Evolutionary conservation across 208 protist species (phyloP).

Genomic region (Trypanosoma rangeli): DNA sequence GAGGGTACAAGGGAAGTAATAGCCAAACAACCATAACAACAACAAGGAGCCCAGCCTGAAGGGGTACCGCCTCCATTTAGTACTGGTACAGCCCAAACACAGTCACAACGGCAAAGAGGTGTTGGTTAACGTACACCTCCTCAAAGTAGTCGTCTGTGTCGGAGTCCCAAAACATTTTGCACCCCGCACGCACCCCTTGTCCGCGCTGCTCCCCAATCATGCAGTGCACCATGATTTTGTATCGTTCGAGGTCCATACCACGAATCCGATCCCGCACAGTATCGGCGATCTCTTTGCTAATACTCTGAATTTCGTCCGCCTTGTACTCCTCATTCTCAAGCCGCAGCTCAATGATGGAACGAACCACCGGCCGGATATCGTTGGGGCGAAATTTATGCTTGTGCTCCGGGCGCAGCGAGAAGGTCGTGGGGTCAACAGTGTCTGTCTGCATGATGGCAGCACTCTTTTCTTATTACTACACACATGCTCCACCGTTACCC

Average conservation of each 20-base stretch:
- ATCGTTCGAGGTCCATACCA: constrained; percentile 84
- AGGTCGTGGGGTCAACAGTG: constrained; percentile 65
- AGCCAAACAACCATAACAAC: neutral
- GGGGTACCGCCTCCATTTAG: constrained; percentile 28
- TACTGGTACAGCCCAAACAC: constrained; percentile 94
- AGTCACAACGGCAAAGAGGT: constrained; percentile 91
- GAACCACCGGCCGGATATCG: constrained; percentile 82
- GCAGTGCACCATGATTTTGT: constrained; percentile 93
- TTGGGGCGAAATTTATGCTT: constrained; percentile 81
- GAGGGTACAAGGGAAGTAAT: too few species aligned
- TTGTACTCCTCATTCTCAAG: constrained; percentile 90
- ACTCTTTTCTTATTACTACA: neutral
- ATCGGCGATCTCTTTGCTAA: constrained; percentile 93
- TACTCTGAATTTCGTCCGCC: constrained; percentile 87
- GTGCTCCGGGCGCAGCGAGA: constrained; percentile 89
- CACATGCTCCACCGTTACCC: neutral
- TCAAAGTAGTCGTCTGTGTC: constrained; percentile 95
- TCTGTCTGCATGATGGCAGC: constrained; percentile 55
- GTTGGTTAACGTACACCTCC: constrained; percentile 89
- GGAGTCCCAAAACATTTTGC: constrained; percentile 95
- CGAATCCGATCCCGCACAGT: constrained; percentile 85
- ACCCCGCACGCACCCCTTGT: constrained; percentile 88
- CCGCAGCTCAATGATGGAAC: constrained; percentile 65
- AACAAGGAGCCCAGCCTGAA: constrained; percentile 9
- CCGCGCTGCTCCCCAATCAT: constrained; percentile 94